phyloP scores from a whole-genome alignment of 1,139 yeast species.

The Pichia sp. region DNA sequence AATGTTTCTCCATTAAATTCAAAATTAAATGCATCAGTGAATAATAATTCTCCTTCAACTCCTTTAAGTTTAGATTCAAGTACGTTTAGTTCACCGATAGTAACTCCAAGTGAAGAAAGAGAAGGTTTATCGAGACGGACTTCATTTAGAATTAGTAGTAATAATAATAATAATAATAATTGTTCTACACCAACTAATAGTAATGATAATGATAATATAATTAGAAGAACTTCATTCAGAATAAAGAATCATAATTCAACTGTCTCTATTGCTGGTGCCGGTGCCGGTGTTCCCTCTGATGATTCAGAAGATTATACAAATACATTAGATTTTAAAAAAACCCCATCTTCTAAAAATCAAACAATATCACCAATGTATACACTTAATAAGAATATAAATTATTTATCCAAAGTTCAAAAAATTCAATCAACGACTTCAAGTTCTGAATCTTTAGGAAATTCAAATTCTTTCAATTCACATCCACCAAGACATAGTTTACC shows the following conservation, averaged over 20 bases:
- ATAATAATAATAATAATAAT: constrained; percentile 1
- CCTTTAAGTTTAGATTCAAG: constrained; percentile 17
- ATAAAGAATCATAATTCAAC: constrained; percentile 7
- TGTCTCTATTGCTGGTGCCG: constrained; percentile 6
- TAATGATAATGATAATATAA: constrained; percentile 2
- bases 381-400: constrained; percentile 8
- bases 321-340: neutral
- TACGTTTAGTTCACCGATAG: constrained; percentile 15
- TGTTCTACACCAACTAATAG: constrained; percentile 2
- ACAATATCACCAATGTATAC: constrained; percentile 3
- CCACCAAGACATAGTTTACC: neutral
- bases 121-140: constrained; percentile 13
- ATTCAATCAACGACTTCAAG: constrained; percentile 11
- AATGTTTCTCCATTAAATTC: constrained; percentile 8
- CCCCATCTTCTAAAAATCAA: neutral
- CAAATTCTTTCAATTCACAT: neutral
- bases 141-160: constrained; percentile 10
- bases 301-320: constrained; percentile 4
- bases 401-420: constrained; percentile 10
- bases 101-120: constrained; percentile 16
- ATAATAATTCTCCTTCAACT: constrained; percentile 18
- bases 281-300: constrained; percentile 12
- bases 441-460: neutral
- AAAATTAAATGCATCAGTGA: neutral
- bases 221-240: constrained; percentile 14